phyloP scores from a whole-genome alignment of 2,329 filamentous ascomycete species.

The Pseudocercospora eumusae region DNA sequence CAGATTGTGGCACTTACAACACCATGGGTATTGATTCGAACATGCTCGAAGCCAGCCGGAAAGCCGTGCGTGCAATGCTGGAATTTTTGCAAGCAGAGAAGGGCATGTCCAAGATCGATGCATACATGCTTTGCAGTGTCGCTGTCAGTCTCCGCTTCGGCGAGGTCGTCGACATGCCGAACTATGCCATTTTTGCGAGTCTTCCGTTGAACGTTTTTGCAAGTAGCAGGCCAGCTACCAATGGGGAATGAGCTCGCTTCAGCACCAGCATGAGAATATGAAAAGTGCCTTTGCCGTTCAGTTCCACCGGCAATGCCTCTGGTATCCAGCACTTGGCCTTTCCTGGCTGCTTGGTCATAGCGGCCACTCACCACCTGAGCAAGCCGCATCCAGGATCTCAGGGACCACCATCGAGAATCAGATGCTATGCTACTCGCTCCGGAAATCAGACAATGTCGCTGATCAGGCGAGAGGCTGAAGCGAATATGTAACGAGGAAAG shows the following conservation, averaged over 20 bases:
- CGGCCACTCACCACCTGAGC: too few species aligned
- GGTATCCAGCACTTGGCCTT: too few species aligned
- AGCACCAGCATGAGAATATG: not conserved
- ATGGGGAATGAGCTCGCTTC: not conserved
- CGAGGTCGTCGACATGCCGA: slow-evolving; percentile 30
- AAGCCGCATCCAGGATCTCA: too few species aligned
- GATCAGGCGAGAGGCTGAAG: too few species aligned
- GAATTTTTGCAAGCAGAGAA: slow-evolving; percentile 20
- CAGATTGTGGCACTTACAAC: slow-evolving; percentile 25
- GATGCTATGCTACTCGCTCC: too few species aligned
- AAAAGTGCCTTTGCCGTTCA: too few species aligned
- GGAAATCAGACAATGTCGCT: too few species aligned
- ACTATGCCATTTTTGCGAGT: slow-evolving; percentile 26
- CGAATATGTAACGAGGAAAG: not conserved
- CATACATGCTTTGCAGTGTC: slow-evolving; percentile 30
- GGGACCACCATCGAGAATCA: too few species aligned
- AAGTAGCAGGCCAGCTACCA: not conserved
- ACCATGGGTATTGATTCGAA: slow-evolving; percentile 26
- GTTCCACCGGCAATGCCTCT: too few species aligned
- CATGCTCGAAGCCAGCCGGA: slow-evolving; percentile 25
- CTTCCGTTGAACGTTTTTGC: slow-evolving; percentile 26
- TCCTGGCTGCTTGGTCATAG: too few species aligned
- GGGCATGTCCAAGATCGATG: slow-evolving; percentile 21
- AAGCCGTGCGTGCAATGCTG: slow-evolving; percentile 29
- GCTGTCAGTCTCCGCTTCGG: slow-evolving; percentile 25